Evolutionary conservation across 441 rosid species (phyloP), one percentile per base, ranked within the genome.

Genomic region (Hura crepitans): DNA sequence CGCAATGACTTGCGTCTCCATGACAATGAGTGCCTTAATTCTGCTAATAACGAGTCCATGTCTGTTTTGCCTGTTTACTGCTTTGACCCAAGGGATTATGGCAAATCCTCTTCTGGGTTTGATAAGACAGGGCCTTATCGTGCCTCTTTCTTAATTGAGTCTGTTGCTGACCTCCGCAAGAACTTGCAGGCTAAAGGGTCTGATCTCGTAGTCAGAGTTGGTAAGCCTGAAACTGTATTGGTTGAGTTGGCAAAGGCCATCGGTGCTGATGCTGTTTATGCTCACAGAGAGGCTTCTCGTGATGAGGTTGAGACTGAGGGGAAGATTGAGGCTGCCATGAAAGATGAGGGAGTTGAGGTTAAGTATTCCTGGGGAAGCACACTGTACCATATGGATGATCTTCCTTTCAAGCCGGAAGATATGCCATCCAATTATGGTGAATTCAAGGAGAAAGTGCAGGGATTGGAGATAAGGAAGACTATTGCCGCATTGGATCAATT

Each of bases 281-380:
- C 96, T 1, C 97, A 92, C 47, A 85, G 85, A 63, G 99, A 93
- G 80, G 95, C 85, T 68, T 89, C 97, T n/a, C 86, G 80, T 55
- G 89, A 85, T 30, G 98, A 93, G 80, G 96, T 91, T 62, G 87
- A 88, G 76, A 73, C 87, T 7, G 99, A 96, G 84, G 92, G 80
- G 73, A 86, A 81, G 86, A 89, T 96, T 70, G 96, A 89, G 69
- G 72, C 75, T 0, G 95, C 89, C 0, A 82, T 92, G 95, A 90
- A 92, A 76, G 99, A 91, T 39, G 98, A 92, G 71, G 97, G 95
- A 4, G 76, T 90, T 53, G 95, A 95, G 60, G 83, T 95, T 8
- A 92, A 90, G 75, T 88, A 86, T 83, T 89, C 84, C 50, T 95
- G 99, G 99, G 99, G 99, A 37, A 87, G 97, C 73, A 92, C 99